A percentile compares a stretch with the other conserved stretches of the same genome.
Conservation (phyloP, 192 early-diverging fungal species). For the Ambispora gerdemannii region DNA sequence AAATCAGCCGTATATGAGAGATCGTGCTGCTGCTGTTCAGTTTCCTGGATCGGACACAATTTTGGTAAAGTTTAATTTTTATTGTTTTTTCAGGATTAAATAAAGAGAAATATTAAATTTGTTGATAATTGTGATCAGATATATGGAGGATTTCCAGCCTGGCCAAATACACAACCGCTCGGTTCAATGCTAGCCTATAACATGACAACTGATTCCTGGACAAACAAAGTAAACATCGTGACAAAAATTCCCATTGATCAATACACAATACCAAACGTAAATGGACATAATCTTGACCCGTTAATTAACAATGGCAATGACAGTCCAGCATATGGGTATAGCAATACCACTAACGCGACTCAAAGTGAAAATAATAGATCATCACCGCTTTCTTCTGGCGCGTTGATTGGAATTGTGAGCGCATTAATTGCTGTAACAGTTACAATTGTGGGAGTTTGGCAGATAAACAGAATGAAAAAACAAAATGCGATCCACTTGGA, state of each 20-base stretch:
- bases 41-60: not conserved
- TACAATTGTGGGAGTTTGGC: too few relatives aligned
- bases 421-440: too few relatives aligned
- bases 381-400: too few relatives aligned
- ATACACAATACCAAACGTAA: not conserved
- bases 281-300: not conserved
- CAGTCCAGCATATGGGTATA: too few relatives aligned
- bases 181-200: not conserved
- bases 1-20: not conserved
- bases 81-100: too few relatives aligned
- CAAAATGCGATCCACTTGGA: too few relatives aligned
- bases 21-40: not conserved
- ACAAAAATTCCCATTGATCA: not conserved
- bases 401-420: too few relatives aligned
- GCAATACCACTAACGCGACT: too few relatives aligned
- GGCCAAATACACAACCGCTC: not conserved
- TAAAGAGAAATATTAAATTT: too few relatives aligned
- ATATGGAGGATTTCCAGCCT: not conserved
- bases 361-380: too few relatives aligned
- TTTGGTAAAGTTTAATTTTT: not conserved
- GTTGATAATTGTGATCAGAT: not conserved
- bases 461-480: too few relatives aligned
- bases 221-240: not conserved
- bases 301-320: too few relatives aligned
- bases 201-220: not conserved